These are phyloP conservation scores for Smittium mucronatum DNA, from an alignment of 371 early-diverging fungal species.

Conservation along the genomic window DNA sequence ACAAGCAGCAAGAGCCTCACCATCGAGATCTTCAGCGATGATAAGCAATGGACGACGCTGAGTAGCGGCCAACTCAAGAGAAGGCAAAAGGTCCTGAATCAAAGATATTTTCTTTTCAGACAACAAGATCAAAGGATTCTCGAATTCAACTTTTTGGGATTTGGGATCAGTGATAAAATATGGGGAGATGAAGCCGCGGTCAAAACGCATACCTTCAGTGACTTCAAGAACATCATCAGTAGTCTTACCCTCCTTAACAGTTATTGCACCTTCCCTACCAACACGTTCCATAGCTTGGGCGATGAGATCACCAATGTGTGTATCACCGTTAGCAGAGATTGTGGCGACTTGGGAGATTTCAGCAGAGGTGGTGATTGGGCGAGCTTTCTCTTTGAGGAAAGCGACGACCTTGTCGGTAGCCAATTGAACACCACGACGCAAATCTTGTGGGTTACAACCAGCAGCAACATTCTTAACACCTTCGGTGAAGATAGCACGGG, in stretches of 20 bases:
- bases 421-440: conserved; percentile 88
- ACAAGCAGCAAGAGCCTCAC: conserved; percentile 95
- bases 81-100: conserved; percentile 87
- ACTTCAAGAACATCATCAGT: conserved; percentile 91
- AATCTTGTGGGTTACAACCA: conserved; percentile 96
- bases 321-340: conserved; percentile 97
- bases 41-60: conserved; percentile 92
- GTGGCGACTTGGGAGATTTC: conserved; percentile 94
- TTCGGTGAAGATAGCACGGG: conserved; percentile 95
- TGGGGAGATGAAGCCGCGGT: conserved; percentile 96
- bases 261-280: conserved; percentile 98
- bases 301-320: conserved; percentile 85
- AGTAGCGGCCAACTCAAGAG: conserved; percentile 84
- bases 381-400: conserved; percentile 70
- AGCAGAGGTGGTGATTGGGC: conserved; percentile 81
- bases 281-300: conserved; percentile 98
- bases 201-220: conserved; percentile 98
- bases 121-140: conserved; percentile 90
- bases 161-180: conserved; percentile 97
- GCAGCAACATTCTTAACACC: conserved; percentile 97
- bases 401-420: conserved; percentile 86
- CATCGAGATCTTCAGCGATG: conserved; percentile 94
- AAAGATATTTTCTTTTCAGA: conserved; percentile 94
- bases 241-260: conserved; percentile 97
- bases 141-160: conserved; percentile 94